Evolutionary conservation across 169 alveolate species (phyloP), one percentile per base, ranked within the genome.

Genomic region (Cryptosporidium ryanae): DNA sequence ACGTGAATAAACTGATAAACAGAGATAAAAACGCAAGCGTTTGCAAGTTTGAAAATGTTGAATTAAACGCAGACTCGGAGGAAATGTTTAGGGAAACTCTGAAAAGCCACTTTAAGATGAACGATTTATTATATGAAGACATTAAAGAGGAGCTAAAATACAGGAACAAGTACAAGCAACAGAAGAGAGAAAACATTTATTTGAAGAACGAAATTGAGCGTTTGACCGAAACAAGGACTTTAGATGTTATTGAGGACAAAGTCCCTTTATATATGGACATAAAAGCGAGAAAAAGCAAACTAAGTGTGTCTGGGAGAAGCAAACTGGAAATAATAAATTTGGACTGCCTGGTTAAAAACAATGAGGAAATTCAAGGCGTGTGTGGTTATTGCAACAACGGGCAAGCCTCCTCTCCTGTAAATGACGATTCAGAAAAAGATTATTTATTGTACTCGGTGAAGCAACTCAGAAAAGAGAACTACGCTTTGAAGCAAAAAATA

Each of bases 391-490:
- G 44, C 10, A 4, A 32, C 21, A 66, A 21, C 18, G 21, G 23
- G 8, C 3, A 38, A 1, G 46, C 46, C 8, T 38, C 46, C 8
- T 38, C n/a, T n/a, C n/a, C 8, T 38, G 38, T 21, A 10, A 27
- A 59, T n/a, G 46, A 23, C 38, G 57, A 46, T 57, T 46, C 21
- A 8, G 87, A 76, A 17, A 21, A 57, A 21, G 87, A 76, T 2
- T 43, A 61, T 48, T 76, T 61, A 32, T 34, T 27, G 23, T 76
- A 76, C 17, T 25, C 34, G 4, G 55, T 76, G 6, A 76, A 76
- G 25, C 87, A 76, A 43, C 18, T 57, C 34, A 76, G 34, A 44
- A 76, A 76, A 52, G 87, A 76, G 32, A 76, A 76, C 46, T 76
- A 31, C 23, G 70, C 57, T 25, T 70, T 76, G 43, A 76, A 76